These are phyloP conservation scores for Camellia oleifera DNA, from an alignment of 179 eudicot genomes.

Conservation along the genomic window DNA sequence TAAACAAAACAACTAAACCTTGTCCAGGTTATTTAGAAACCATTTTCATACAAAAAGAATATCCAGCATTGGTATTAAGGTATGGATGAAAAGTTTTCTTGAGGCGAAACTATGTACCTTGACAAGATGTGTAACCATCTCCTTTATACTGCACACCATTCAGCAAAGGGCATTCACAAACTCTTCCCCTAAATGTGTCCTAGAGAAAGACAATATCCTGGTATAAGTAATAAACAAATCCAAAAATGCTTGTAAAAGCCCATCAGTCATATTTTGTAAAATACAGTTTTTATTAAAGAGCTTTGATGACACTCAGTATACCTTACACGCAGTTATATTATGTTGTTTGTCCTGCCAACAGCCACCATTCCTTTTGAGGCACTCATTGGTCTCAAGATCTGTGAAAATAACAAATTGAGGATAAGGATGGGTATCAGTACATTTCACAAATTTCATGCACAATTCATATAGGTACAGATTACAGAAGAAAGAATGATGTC, in stretches of 20 bases:
- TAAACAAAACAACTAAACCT: neutral
- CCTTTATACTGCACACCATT: slow-evolving; percentile 69
- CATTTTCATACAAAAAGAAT: neutral
- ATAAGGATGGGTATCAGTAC: neutral
- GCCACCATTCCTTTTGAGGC: slow-evolving; percentile 68
- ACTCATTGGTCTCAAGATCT: slow-evolving; percentile 77
- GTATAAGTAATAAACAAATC: neutral
- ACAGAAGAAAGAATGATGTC: neutral
- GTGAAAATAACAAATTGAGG: neutral
- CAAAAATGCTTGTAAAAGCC: neutral
- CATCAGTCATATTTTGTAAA: neutral
- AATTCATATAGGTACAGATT: neutral
- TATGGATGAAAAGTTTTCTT: no score
- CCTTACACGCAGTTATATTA: slow-evolving; percentile 73
- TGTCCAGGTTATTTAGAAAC: neutral
- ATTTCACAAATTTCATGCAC: neutral
- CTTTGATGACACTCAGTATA: slow-evolving; percentile 12
- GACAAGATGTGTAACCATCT: slow-evolving; percentile 65
- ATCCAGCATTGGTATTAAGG: neutral
- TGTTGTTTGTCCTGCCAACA: slow-evolving; percentile 57
- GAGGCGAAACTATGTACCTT: slow-evolving; percentile 32
- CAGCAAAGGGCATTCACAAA: slow-evolving; percentile 66
- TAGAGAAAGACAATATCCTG: slow-evolving; percentile 12
- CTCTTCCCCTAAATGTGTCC: slow-evolving; percentile 81
- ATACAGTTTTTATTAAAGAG: neutral